These are phyloP conservation scores for Oryza officinalis DNA, from an alignment of 176 grass and related monocot species.

Conservation along the genomic window DNA sequence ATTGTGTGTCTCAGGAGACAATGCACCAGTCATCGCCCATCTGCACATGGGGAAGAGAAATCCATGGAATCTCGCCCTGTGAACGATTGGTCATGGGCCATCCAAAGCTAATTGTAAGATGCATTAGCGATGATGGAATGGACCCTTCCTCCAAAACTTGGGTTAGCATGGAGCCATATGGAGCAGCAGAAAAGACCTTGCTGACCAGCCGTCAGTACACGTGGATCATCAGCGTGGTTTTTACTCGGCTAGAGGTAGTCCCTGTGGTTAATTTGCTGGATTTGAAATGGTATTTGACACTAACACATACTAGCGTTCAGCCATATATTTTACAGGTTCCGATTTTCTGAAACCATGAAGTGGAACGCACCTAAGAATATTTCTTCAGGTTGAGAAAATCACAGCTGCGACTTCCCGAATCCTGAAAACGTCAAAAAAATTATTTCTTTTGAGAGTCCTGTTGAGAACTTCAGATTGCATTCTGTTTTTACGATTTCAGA, in stretches of 20 bases:
- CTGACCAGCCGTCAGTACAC: background rate
- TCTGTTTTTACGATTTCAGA: constrained; percentile 26
- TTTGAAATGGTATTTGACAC: background rate
- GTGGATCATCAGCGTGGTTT: background rate
- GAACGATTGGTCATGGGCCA: constrained; percentile 1
- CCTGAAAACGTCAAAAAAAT: background rate
- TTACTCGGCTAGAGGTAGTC: background rate
- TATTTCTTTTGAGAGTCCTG: background rate
- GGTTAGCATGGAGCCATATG: background rate
- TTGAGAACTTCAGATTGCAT: constrained; percentile 5
- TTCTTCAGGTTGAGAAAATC: background rate
- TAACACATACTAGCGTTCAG: background rate
- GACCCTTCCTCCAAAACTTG: background rate
- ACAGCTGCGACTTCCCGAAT: background rate
- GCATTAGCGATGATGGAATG: background rate
- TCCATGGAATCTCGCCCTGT: constrained; percentile 6
- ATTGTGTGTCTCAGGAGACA: background rate
- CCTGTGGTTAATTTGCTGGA: background rate
- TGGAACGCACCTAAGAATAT: background rate
- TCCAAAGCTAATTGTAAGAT: background rate
- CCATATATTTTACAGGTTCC: background rate
- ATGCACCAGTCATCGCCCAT: constrained; percentile 10
- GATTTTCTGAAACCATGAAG: background rate
- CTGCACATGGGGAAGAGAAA: background rate
- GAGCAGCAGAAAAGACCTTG: background rate